Conservation (phyloP, 1,139 yeast species). For the Candida tetrigidarum region DNA sequence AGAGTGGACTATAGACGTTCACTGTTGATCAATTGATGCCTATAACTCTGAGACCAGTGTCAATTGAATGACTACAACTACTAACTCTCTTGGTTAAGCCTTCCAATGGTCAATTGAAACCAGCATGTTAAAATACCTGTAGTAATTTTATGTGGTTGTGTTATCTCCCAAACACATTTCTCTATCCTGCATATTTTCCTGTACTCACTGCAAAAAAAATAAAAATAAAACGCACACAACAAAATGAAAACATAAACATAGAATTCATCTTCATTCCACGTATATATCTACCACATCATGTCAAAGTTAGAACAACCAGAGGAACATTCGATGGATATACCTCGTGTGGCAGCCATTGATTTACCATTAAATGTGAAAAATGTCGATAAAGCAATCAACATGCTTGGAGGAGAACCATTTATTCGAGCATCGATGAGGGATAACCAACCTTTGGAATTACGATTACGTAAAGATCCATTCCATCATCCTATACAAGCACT, state of each 20-base stretch:
- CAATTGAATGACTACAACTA: neutral
- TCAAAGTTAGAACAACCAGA: constrained; percentile 9
- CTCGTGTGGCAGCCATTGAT: constrained; percentile 79
- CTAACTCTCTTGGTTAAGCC: neutral
- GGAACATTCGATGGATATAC: constrained; percentile 63
- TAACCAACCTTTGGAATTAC: constrained; percentile 44
- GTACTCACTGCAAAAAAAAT: constrained; percentile 1
- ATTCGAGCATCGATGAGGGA: constrained; percentile 40
- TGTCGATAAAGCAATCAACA: constrained; percentile 61
- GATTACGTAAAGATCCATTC: constrained; percentile 70
- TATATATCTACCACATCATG: neutral
- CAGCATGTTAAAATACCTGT: neutral
- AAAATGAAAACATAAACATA: neutral
- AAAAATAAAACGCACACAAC: neutral
- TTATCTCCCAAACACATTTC: neutral
- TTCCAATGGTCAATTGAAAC: neutral
- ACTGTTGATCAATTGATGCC: too few relatives aligned
- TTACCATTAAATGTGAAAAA: constrained; percentile 76
- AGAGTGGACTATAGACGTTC: too few relatives aligned
- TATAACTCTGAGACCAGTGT: too few relatives aligned
- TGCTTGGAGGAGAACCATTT: constrained; percentile 76
- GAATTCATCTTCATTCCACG: neutral
- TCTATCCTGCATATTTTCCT: neutral
- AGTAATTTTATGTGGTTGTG: too few relatives aligned
- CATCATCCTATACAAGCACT: constrained; percentile 81